Evolutionary conservation across 2,329 filamentous ascomycete genomes (phyloP).

Genomic region (Scedosporium boydii): DNA sequence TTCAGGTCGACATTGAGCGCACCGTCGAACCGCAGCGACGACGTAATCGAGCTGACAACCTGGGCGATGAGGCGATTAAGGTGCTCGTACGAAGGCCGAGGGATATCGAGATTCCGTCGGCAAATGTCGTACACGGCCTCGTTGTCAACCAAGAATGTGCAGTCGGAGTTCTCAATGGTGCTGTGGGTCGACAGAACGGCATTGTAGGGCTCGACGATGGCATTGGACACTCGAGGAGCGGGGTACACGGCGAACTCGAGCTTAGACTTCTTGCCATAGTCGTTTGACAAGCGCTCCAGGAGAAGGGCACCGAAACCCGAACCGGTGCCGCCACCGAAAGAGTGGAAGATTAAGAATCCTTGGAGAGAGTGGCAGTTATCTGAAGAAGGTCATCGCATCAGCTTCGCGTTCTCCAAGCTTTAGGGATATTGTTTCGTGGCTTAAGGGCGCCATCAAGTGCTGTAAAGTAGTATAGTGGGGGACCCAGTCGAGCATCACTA

Average conservation of each 20-base stretch:
- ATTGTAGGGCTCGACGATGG: conserved; percentile 67
- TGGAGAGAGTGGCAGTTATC: conserved; percentile 67
- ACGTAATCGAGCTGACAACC: conserved; percentile 67
- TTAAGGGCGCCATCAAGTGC: background rate
- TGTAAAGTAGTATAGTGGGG: background rate
- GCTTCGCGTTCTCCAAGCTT: background rate
- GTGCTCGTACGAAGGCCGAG: conserved; percentile 60
- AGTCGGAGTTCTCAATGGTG: conserved; percentile 71
- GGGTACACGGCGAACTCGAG: conserved; percentile 67
- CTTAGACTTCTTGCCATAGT: conserved; percentile 71
- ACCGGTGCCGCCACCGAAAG: conserved; percentile 63
- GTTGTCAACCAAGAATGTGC: conserved; percentile 68
- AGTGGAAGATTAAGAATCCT: conserved; percentile 68
- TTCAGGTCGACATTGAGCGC: conserved; percentile 66
- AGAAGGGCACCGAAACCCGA: conserved; percentile 65
- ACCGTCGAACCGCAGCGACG: conserved; percentile 62
- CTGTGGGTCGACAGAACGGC: conserved; percentile 65
- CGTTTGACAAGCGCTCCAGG: conserved; percentile 62
- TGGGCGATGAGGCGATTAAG: conserved; percentile 65
- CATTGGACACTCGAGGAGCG: conserved; percentile 58
- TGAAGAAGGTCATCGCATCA: conserved; percentile 18
- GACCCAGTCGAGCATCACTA: conserved; percentile 17
- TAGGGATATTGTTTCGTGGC: background rate
- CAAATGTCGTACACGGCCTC: conserved; percentile 70
- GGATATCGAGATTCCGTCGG: conserved; percentile 61